Evolutionary conservation across 768 basidiomycete species (phyloP), one percentile per base, ranked within the genome.

Genomic region (Termitomyces sp.): DNA sequence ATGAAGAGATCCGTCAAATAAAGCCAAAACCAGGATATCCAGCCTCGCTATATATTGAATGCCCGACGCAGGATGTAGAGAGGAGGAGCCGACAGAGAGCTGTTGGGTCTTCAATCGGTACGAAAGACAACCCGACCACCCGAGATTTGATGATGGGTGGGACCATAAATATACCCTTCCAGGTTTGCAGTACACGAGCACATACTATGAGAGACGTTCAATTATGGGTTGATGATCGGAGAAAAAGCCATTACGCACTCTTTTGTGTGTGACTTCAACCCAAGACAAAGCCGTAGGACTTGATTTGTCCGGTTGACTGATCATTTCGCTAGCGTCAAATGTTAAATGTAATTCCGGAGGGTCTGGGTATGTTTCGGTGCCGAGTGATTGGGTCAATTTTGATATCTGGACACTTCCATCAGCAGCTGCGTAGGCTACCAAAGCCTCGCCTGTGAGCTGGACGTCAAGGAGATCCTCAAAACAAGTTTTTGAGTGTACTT

Each of bases 1-100:
- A 64, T 88, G 83, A 63, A 89, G 77, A 9, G 87, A 84, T 0
- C 90, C 91, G 61, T 93, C 90, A 38, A 78, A 76, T 17, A 91
- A 73, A 4, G 82, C 74, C 38, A 90, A 59, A 19, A 89, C 55
- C 33, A 89, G 72, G 1, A 70, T 59, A 63, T 91, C 89, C 33
- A 70, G 70, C 17, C 69, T 66, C 3, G 60, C 67, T 17, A 79
- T 62, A 66, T 89, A 87, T 15, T 74, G 66, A 33, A 89, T 66
- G 0, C 90, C 89, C 14, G 86, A 79, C 19, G 82, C 72, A 4
- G 78, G 79, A 53, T 80, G 76, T 38, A 89, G 73, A 9, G 79
- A 67, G 0, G 88, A 88, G 10, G 87, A 85, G 19, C 79, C 82
- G 15, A 72, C 66, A 15, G 82, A 87, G 11, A 78, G 66, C 26